Evolutionary conservation across 2,329 filamentous ascomycete species (phyloP).

Genomic region (Teratosphaeria destructans): DNA sequence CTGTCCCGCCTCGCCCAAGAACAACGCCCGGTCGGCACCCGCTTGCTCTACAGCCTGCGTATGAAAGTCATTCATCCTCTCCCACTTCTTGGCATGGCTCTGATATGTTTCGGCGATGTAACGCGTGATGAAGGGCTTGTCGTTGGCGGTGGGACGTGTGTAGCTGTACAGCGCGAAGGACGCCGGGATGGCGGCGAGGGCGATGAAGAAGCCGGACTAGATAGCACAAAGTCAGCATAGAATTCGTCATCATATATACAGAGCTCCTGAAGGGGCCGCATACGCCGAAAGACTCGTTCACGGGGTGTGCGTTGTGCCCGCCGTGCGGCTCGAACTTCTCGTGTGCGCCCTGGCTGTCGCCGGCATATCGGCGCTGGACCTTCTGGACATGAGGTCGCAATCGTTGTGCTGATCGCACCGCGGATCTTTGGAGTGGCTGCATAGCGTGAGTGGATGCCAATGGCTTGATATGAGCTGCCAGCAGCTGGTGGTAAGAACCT

Average conservation of each 20-base stretch:
- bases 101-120: conserved; percentile 49
- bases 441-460: conserved; percentile 24
- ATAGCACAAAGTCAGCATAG: background rate
- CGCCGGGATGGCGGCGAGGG: conserved; percentile 35
- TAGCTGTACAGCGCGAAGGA: conserved; percentile 36
- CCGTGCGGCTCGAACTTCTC: conserved; percentile 21
- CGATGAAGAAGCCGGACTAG: conserved; percentile 39
- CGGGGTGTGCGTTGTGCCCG: conserved; percentile 27
- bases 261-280: conserved; percentile 17
- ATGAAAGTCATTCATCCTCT: conserved; percentile 49
- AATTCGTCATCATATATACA: background rate
- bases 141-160: conserved; percentile 31
- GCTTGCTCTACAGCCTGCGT: conserved; percentile 53
- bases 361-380: conserved; percentile 32
- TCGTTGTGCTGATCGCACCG: conserved; percentile 30
- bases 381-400: conserved; percentile 26
- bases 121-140: conserved; percentile 34
- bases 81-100: conserved; percentile 42
- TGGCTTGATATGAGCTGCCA: conserved; percentile 5
- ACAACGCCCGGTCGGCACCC: conserved; percentile 51
- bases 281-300: conserved; percentile 43
- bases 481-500: background rate
- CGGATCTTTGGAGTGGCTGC: conserved; percentile 37
- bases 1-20: conserved; percentile 37
- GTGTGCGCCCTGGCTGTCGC: conserved; percentile 24